phyloP scores from a whole-genome alignment of 148 eudicot species.

The Rhododendron molle region DNA sequence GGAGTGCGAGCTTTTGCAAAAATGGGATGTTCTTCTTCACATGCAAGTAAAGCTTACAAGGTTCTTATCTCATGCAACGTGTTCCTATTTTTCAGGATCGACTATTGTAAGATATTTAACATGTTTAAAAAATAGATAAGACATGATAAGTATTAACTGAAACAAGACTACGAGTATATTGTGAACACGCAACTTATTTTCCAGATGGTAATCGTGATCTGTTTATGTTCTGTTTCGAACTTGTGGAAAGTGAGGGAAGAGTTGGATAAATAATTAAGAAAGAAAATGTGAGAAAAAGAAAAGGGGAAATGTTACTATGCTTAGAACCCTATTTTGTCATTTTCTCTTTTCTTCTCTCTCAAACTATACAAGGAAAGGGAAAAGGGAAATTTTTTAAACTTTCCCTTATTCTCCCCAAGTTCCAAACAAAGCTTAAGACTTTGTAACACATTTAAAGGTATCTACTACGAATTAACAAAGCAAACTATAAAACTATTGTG shows the following conservation, averaged over 20 bases:
- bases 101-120: background rate
- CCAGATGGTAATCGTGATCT: background rate
- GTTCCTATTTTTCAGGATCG: background rate
- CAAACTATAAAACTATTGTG: background rate
- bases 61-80: constrained; percentile 17
- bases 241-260: no score
- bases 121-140: background rate
- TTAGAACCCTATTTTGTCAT: no score
- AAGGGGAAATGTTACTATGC: no score
- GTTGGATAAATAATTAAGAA: no score
- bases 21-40: constrained; percentile 40
- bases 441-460: background rate
- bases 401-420: no score
- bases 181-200: background rate
- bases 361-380: no score
- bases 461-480: background rate
- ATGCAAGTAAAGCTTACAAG: constrained; percentile 62
- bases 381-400: no score
- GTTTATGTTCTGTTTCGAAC: no score
- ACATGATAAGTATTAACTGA: background rate
- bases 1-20: constrained; percentile 54
- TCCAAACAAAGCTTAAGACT: background rate
- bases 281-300: no score
- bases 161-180: background rate
- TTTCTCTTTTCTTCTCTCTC: no score